Conservation (phyloP, 768 basidiomycete genomes). For the Hysterangium stoloniferum region DNA sequence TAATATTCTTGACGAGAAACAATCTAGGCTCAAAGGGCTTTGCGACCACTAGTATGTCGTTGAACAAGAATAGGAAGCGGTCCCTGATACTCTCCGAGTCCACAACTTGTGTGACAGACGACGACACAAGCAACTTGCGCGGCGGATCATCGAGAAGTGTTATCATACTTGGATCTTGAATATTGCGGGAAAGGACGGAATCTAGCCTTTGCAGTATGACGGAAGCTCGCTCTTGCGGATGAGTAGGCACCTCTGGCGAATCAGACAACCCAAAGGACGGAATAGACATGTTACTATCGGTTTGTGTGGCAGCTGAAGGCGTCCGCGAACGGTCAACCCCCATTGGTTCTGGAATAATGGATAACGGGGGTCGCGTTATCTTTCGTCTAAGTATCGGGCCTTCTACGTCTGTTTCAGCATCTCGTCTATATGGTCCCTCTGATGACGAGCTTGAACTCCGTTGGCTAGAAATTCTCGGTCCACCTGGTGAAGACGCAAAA, state of each 20-base stretch:
- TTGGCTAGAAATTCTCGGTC: not conserved
- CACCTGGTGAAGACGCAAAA: not conserved
- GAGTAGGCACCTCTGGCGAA: slow-evolving; percentile 3
- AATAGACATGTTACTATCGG: slow-evolving; percentile 6
- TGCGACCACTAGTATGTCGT: slow-evolving; percentile 85
- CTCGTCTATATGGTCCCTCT: not conserved
- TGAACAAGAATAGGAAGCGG: slow-evolving; percentile 95
- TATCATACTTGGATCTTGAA: slow-evolving; percentile 31
- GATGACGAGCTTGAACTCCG: slow-evolving; percentile 4
- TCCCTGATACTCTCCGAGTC: slow-evolving; percentile 93
- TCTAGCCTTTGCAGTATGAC: slow-evolving; percentile 7
- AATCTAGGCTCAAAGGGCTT: slow-evolving; percentile 72
- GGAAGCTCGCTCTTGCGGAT: slow-evolving; percentile 5
- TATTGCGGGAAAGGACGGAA: slow-evolving; percentile 6
- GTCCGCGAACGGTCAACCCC: slow-evolving; percentile 6
- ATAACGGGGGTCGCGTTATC: not conserved
- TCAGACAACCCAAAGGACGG: slow-evolving; percentile 4
- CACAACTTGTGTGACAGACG: slow-evolving; percentile 88
- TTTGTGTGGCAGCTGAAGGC: slow-evolving; percentile 1
- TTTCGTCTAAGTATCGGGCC: not conserved
- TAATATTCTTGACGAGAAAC: slow-evolving; percentile 86
- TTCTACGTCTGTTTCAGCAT: slow-evolving; percentile 4
- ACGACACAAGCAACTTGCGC: slow-evolving; percentile 75
- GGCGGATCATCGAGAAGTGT: slow-evolving; percentile 78
- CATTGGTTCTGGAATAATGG: slow-evolving; percentile 6